Evolutionary conservation across 306 rosid species (phyloP).

Genomic region (Hippophae gyantsensis): DNA sequence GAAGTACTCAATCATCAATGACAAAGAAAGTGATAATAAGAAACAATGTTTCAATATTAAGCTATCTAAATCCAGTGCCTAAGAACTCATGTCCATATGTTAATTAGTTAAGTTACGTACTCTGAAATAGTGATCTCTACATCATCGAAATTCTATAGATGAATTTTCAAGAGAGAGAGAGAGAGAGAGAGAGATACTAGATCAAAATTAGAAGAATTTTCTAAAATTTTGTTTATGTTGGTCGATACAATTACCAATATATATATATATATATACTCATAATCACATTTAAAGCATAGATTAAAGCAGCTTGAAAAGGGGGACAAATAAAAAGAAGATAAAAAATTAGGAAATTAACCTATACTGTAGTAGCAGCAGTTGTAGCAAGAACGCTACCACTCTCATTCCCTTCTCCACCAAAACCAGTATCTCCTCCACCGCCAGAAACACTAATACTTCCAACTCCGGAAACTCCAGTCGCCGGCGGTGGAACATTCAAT

Average conservation of each 20-base stretch:
- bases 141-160: not conserved
- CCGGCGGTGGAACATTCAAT: slow-evolving; percentile 3
- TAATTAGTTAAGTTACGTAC: no score
- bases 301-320: slow-evolving; percentile 22
- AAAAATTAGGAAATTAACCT: slow-evolving; percentile 31
- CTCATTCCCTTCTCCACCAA: slow-evolving; percentile 4
- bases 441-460: no score
- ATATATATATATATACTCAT: slow-evolving; percentile 16
- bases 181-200: not conserved
- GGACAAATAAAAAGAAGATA: not conserved
- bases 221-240: slow-evolving; percentile 15
- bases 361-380: slow-evolving; percentile 37
- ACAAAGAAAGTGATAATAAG: no score
- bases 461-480: not conserved
- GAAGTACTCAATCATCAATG: no score
- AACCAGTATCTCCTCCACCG: not conserved
- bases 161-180: not conserved
- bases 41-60: no score
- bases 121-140: no score
- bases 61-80: no score
- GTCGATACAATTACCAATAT: slow-evolving; percentile 24
- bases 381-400: slow-evolving; percentile 15
- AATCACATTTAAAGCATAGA: slow-evolving; percentile 31
- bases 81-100: no score
- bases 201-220: not conserved